A percentile compares a stretch with the other conserved stretches of the same genome.
These are phyloP conservation scores for Fraxinus greggii DNA, from an alignment of 305 asterid species.

Conservation along the genomic window DNA sequence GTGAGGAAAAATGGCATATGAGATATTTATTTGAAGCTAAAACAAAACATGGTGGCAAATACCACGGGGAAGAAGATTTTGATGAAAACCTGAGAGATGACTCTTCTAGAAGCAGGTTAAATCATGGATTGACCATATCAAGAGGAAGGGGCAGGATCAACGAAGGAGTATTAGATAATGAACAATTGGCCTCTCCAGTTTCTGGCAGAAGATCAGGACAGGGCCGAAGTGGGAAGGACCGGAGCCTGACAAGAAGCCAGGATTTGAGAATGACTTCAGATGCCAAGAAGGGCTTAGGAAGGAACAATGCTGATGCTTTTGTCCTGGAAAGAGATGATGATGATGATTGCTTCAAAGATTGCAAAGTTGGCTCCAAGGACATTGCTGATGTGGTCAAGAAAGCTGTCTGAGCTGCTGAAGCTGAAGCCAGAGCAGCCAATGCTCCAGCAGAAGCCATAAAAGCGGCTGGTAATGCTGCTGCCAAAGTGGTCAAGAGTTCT, in stretches of 20 bases:
- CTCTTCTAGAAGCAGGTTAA: slow-evolving; percentile 57
- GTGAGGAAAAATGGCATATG: slow-evolving; percentile 52
- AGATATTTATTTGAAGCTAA: slow-evolving; percentile 62
- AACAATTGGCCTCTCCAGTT: slow-evolving; percentile 70
- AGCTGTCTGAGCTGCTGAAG: slow-evolving; percentile 96
- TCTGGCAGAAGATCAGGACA: slow-evolving; percentile 72
- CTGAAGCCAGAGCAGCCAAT: slow-evolving; percentile 90
- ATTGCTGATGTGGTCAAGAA: slow-evolving; percentile 70
- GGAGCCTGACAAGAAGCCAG: slow-evolving; percentile 47
- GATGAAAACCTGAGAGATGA: slow-evolving; percentile 77
- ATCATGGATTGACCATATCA: slow-evolving; percentile 55
- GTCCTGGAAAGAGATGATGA: slow-evolving; percentile 68
- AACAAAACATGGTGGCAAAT: slow-evolving; percentile 56
- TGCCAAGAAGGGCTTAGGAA: slow-evolving; percentile 45
- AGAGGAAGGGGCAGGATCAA: slow-evolving; percentile 65
- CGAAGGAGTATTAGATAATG: slow-evolving; percentile 71
- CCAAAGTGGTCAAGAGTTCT: slow-evolving; percentile 89
- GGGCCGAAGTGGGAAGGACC: slow-evolving; percentile 55
- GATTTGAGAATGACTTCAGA: slow-evolving; percentile 52
- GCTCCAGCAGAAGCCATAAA: slow-evolving; percentile 84
- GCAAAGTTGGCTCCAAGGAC: slow-evolving; percentile 81
- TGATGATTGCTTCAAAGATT: slow-evolving; percentile 89
- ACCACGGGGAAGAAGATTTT: slow-evolving; percentile 66
- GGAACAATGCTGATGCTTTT: slow-evolving; percentile 33
- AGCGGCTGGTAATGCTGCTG: slow-evolving; percentile 98